Evolutionary conservation across 1,284 basidiomycete species (phyloP).

Genomic region (Mixia osmundae): DNA sequence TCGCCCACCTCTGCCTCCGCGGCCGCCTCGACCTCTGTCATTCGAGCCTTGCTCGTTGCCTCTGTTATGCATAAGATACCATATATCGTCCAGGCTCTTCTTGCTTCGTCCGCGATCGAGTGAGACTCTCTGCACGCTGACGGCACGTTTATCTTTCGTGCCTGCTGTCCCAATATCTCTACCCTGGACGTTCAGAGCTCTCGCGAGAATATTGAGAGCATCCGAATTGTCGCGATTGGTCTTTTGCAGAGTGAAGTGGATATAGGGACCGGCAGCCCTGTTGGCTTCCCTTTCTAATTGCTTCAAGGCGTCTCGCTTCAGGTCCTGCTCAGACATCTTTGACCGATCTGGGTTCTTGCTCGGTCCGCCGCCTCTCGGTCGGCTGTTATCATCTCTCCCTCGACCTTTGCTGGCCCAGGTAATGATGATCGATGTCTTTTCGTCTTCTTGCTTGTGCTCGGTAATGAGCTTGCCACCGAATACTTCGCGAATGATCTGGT

Average conservation of each 20-base stretch:
- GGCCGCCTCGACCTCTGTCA: conserved; percentile 32
- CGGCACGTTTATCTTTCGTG: conserved; percentile 94
- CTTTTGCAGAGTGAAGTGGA: conserved; percentile 93
- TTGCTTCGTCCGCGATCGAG: conserved; percentile 52
- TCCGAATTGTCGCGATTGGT: conserved; percentile 95
- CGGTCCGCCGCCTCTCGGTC: too few species aligned
- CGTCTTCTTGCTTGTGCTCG: conserved; percentile 33
- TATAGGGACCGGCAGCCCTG: conserved; percentile 64
- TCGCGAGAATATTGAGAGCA: conserved; percentile 53
- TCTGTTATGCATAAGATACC: conserved; percentile 2
- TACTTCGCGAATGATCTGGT: conserved; percentile 52
- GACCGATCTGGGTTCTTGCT: too few species aligned
- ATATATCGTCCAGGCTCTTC: conserved; percentile 46
- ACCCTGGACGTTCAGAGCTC: conserved; percentile 43
- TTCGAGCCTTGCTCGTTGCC: conserved; percentile 25
- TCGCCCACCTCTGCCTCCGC: conserved; percentile 11
- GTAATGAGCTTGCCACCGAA: conserved; percentile 66
- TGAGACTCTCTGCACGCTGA: conserved; percentile 80
- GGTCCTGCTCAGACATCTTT: too few species aligned
- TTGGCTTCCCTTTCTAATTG: background rate
- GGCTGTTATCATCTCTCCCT: too few species aligned
- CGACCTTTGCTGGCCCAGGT: too few species aligned
- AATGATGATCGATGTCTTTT: background rate
- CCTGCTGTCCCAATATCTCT: conserved; percentile 77
- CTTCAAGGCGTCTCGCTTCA: too few species aligned